A percentile compares a stretch with the other conserved stretches of the same genome.
Evolutionary conservation across 2,329 filamentous ascomycete genomes (phyloP).

Genomic region (Ceratocystis papillata): DNA sequence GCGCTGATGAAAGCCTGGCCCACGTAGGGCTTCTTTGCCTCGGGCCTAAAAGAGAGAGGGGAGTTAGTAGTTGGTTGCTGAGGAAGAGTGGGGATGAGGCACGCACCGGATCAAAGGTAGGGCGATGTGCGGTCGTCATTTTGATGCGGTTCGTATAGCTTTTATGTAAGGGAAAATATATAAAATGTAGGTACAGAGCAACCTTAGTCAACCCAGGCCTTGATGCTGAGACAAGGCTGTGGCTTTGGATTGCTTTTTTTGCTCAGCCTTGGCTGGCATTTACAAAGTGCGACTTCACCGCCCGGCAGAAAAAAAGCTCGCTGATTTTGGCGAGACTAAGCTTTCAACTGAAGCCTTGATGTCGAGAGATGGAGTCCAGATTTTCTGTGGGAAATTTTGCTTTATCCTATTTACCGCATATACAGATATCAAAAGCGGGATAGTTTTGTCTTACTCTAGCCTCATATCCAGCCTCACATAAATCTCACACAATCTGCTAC

Average conservation of each 20-base stretch:
- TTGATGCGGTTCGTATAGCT: constrained; percentile 3
- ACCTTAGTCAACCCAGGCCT: neutral
- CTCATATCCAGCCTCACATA: constrained; percentile 6
- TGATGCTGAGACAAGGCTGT: constrained; percentile 15
- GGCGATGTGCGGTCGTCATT: constrained; percentile 65
- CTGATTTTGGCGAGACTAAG: neutral
- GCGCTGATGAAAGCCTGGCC: constrained; percentile 90
- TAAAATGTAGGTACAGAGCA: neutral
- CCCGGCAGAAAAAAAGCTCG: constrained; percentile 38
- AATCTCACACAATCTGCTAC: constrained; percentile 27
- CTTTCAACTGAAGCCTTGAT: no score
- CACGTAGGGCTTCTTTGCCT: constrained; percentile 88
- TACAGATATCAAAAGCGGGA: no score
- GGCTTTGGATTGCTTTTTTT: neutral
- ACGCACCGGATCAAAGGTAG: constrained; percentile 86
- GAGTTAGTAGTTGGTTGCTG: constrained; percentile 8
- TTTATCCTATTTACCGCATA: no score
- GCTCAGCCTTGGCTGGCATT: constrained; percentile 12
- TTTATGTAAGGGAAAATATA: neutral
- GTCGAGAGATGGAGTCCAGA: no score
- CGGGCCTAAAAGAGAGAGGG: constrained; percentile 48
- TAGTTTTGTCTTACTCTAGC: neutral
- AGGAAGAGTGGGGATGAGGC: constrained; percentile 22
- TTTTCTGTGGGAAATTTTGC: no score
- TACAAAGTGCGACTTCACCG: constrained; percentile 36